These are phyloP conservation scores for Leccinellum albellum DNA, from an alignment of 768 basidiomycete species.

Conservation along the genomic window DNA sequence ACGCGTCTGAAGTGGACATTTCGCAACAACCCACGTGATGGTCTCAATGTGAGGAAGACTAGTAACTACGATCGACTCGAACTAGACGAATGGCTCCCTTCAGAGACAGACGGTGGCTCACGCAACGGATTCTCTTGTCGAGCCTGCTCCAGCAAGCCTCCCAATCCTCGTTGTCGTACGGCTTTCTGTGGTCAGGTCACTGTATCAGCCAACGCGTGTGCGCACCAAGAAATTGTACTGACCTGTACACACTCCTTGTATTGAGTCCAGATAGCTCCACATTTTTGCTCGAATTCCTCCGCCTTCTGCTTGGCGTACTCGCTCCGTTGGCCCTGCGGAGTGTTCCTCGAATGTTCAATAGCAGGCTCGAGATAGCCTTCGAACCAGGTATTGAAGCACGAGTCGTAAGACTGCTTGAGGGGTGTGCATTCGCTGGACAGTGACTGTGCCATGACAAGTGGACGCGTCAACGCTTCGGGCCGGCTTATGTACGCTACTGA, in stretches of 20 bases:
- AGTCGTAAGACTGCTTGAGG: slow-evolving; percentile 84
- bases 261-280: slow-evolving; percentile 76
- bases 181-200: slow-evolving; percentile 53
- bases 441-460: slow-evolving; percentile 63
- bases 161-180: slow-evolving; percentile 72
- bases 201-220: not conserved
- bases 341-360: slow-evolving; percentile 39
- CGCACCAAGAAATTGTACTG: slow-evolving; percentile 21
- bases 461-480: not conserved
- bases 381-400: slow-evolving; percentile 97
- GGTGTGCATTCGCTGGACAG: slow-evolving; percentile 84
- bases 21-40: not conserved
- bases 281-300: slow-evolving; percentile 81
- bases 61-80: slow-evolving; percentile 11
- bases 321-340: slow-evolving; percentile 43
- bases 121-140: slow-evolving; percentile 73
- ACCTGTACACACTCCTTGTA: slow-evolving; percentile 87
- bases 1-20: slow-evolving; percentile 21
- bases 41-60: too few species aligned
- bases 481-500: slow-evolving; percentile 17
- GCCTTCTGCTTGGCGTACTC: slow-evolving; percentile 75
- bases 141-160: slow-evolving; percentile 73
- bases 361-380: slow-evolving; percentile 92
- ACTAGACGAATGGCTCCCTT: slow-evolving; percentile 7
- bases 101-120: slow-evolving; percentile 43